Evolutionary conservation across 257 asterid genomes (phyloP), one percentile per base, ranked within the genome.

Genomic region (Jaltomata sinuosa): DNA sequence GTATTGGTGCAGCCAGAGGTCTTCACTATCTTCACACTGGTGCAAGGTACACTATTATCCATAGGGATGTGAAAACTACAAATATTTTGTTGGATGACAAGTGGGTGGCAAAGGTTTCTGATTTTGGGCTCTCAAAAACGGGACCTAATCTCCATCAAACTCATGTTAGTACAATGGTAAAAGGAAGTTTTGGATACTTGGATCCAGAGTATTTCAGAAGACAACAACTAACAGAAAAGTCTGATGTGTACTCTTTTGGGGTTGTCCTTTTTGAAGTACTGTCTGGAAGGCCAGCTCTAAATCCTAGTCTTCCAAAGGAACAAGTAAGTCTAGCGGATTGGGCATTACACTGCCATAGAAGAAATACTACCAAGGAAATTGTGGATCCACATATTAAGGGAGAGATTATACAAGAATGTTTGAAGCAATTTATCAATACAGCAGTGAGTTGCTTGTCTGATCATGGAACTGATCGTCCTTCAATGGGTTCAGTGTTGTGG

Each of bases 1-100:
- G 95, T 92, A 89, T 94, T 27, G 97, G 97, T 49, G 92, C 97
- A 11, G 90, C 97, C 0, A 87, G 91, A 78, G 97, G 98, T 21
- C 91, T 94, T 32, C 98, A 94, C 83, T 94, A 94, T 49, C 97
- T 94, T 25, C 98, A 94, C 91, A 94, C 98, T 0, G 97, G 98
- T 8, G 97, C 98, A 52, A 91, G 89, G 87, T 76, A 92, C 72
- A 90, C 91, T 0, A 93, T 94, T 89, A 94, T 94, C 54, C 98
- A 94, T 40, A 84, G 98, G 74, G 97, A 94, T 55, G 98, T 94
- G 65, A 94, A 94, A 81, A 90, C 91, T 82, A 93, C 98, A 3
- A 94, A 94, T 78, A 93, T 94, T 84, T 85, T 94, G 1, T 50
- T 92, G 50, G 94, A 92, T 21, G 93, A 92, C 2, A 91, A 89